Conservation (phyloP, 768 basidiomycete genomes). For the Suillus weaverae region DNA sequence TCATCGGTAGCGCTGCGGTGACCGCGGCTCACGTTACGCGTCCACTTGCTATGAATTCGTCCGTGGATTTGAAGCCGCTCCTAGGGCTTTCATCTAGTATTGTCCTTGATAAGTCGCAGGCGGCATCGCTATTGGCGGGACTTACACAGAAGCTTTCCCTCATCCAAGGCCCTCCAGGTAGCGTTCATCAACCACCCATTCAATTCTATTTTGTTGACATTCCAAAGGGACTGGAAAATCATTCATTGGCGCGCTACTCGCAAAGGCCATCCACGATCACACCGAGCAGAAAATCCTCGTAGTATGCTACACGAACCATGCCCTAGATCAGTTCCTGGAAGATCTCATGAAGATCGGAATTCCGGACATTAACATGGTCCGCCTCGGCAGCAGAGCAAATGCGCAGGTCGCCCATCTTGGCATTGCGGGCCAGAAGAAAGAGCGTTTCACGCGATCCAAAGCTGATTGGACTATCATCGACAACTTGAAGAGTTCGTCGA, state of each 20-base stretch:
- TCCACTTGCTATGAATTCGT: conserved; percentile 31
- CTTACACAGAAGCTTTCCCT: conserved; percentile 57
- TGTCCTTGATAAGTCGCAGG: conserved; percentile 52
- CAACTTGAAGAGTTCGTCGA: conserved; percentile 27
- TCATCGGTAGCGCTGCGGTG: conserved; percentile 13
- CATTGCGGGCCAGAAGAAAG: conserved; percentile 34
- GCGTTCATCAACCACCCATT: conserved; percentile 15
- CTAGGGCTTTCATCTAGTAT: conserved; percentile 42
- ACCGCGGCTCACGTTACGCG: conserved; percentile 25
- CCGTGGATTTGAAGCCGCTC: conserved; percentile 40
- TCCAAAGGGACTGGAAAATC: conserved; percentile 69
- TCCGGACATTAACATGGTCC: conserved; percentile 46
- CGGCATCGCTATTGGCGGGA: conserved; percentile 45
- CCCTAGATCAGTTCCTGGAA: conserved; percentile 68
- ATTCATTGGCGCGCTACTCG: conserved; percentile 67
- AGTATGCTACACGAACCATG: conserved; percentile 75
- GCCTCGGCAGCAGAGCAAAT: conserved; percentile 59
- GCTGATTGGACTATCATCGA: conserved; percentile 46
- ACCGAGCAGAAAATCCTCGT: conserved; percentile 57
- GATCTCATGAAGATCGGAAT: conserved; percentile 64
- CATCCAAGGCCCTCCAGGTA: conserved; percentile 74
- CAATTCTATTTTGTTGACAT: neutral
- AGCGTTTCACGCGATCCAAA: conserved; percentile 22
- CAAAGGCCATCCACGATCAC: conserved; percentile 55
- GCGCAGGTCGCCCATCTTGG: conserved; percentile 44